Conservation (phyloP, 1,284 basidiomycete species). For the Volvariella volvacea region DNA sequence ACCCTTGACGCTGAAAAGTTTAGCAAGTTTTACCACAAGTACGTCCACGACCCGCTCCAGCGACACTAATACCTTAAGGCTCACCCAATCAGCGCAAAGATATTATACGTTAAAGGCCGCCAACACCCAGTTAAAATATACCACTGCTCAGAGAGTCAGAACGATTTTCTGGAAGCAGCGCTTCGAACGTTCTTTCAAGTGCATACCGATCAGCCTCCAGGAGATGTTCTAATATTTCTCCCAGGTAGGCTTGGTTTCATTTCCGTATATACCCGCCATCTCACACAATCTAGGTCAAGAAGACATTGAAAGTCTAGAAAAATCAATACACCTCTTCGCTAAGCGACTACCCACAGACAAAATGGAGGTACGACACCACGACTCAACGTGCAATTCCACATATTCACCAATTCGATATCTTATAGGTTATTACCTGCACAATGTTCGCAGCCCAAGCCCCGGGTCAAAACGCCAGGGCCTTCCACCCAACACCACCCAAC, state of each 20-base stretch:
- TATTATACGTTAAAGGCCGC: conserved; percentile 88
- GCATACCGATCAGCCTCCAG: conserved; percentile 72
- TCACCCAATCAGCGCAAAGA: conserved; percentile 58
- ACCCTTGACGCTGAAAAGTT: conserved; percentile 95
- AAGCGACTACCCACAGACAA: conserved; percentile 54
- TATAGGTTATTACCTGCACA: conserved; percentile 65
- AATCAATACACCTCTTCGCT: conserved; percentile 62
- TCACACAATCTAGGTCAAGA: conserved; percentile 66
- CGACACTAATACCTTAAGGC: not conserved
- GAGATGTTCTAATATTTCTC: conserved; percentile 92
- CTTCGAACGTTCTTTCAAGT: conserved; percentile 89
- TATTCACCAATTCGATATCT: conserved; percentile 4
- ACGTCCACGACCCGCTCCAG: no score
- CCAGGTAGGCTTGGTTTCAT: conserved; percentile 46
- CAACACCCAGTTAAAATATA: conserved; percentile 87
- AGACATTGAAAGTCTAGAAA: conserved; percentile 87
- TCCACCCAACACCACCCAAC: conserved; percentile 60
- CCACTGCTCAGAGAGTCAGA: conserved; percentile 66
- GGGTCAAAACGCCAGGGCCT: conserved; percentile 74
- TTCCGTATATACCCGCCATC: not conserved
- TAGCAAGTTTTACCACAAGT: conserved; percentile 82
- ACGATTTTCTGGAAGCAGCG: conserved; percentile 87
- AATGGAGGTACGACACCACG: conserved; percentile 36
- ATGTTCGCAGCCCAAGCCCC: conserved; percentile 85
- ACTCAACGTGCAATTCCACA: not conserved